These are phyloP conservation scores for Plectosphaerella plurivora DNA, from an alignment of 2,329 filamentous ascomycete species.

Conservation along the genomic window DNA sequence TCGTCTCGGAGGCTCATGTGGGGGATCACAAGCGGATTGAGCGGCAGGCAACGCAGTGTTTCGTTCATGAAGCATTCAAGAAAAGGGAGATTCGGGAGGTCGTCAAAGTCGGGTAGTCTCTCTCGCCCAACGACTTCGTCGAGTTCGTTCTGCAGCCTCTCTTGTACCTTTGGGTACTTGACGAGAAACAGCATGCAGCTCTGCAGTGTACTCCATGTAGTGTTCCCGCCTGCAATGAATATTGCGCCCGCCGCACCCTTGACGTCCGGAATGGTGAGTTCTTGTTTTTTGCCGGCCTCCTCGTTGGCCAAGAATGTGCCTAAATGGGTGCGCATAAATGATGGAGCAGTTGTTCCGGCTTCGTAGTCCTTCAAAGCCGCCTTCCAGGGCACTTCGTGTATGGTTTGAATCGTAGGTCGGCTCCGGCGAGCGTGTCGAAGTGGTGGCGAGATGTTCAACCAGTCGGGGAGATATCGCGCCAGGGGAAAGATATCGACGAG, in stretches of 20 bases:
- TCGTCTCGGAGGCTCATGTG: conserved; percentile 52
- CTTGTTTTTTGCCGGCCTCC: conserved; percentile 16
- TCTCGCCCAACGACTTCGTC: conserved; percentile 40
- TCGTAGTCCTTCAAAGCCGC: conserved; percentile 23
- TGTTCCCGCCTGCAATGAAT: conserved; percentile 42
- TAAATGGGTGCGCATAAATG: conserved; percentile 23
- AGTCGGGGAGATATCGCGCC: conserved; percentile 35
- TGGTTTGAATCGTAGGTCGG: conserved; percentile 25
- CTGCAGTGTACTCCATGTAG: conserved; percentile 34
- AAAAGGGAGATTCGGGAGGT: conserved; percentile 36
- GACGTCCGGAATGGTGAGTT: conserved; percentile 37
- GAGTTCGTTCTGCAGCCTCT: conserved; percentile 38
- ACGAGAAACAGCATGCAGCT: conserved; percentile 12
- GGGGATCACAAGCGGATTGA: conserved; percentile 47
- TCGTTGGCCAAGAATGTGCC: conserved; percentile 6
- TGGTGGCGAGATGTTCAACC: conserved; percentile 15
- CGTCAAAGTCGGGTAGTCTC: conserved; percentile 40
- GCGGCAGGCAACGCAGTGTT: conserved; percentile 36
- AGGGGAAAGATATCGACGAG: conserved; percentile 44
- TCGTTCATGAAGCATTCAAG: conserved; percentile 43
- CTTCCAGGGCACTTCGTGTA: conserved; percentile 39
- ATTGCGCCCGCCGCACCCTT: conserved; percentile 44
- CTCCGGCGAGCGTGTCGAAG: conserved; percentile 19
- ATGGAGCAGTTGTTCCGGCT: conserved; percentile 22
- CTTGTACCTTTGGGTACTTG: conserved; percentile 35